phyloP scores from a whole-genome alignment of 306 rosid genomes.

The Quercus wislizeni region DNA sequence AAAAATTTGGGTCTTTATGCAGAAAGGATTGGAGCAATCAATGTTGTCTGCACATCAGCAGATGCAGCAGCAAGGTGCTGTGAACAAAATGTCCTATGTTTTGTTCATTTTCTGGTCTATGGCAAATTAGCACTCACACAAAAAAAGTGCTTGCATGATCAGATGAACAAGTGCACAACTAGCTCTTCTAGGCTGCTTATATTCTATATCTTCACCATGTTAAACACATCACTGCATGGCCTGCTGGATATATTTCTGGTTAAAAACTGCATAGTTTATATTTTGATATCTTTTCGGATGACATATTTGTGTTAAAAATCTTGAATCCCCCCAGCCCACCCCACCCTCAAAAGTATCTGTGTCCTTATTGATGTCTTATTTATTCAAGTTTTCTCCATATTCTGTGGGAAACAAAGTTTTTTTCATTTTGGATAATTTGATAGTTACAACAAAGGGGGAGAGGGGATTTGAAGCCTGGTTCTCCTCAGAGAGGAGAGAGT shows the following conservation, averaged over 20 bases:
- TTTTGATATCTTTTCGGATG: neutral
- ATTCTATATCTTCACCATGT: too few relatives aligned
- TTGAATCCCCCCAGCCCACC: neutral
- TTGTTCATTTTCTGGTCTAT: neutral
- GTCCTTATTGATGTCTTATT: too few relatives aligned
- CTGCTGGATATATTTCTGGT: neutral
- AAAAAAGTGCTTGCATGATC: neutral
- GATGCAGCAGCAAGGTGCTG: conserved; percentile 80
- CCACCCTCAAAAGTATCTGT: neutral
- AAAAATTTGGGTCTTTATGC: conserved; percentile 98
- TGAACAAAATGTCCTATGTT: conserved; percentile 17
- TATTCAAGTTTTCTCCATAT: too few relatives aligned
- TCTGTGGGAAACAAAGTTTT: too few relatives aligned
- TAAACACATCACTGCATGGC: too few relatives aligned
- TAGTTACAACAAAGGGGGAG: too few relatives aligned
- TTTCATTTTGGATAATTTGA: too few relatives aligned
- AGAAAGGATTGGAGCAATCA: conserved; percentile 97
- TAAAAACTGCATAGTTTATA: neutral
- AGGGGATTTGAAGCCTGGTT: too few relatives aligned
- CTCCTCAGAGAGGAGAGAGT: too few relatives aligned
- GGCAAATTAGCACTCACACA: neutral
- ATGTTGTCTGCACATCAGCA: conserved; percentile 73
- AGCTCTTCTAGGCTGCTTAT: neutral
- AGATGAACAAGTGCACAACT: neutral
- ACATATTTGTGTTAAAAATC: neutral